Evolutionary conservation across 768 basidiomycete species (phyloP).

Genomic region (Trametes meyenii): DNA sequence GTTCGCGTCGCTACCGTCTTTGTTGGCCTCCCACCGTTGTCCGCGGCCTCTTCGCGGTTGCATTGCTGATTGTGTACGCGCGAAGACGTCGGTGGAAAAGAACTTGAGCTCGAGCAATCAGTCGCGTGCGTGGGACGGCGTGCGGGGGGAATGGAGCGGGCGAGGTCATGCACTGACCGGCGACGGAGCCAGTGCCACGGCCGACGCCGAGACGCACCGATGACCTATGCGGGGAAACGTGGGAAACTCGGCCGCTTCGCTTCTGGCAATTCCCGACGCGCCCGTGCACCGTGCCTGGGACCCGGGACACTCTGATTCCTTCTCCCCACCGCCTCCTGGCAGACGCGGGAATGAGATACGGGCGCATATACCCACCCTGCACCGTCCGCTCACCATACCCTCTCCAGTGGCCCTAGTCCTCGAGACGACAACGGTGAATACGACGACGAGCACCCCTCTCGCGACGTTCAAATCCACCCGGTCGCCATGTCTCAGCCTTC

Average conservation of each 20-base stretch:
- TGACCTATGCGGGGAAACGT: conserved; percentile 35
- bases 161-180: conserved; percentile 9
- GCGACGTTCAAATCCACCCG: background rate
- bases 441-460: background rate
- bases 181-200: background rate
- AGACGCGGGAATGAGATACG: background rate
- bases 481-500: background rate
- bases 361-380: conserved; percentile 1
- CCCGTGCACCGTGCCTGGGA: background rate
- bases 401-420: background rate
- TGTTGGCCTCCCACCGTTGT: background rate
- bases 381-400: background rate
- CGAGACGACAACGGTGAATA: background rate
- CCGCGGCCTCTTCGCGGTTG: background rate
- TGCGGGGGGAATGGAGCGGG: conserved; percentile 13
- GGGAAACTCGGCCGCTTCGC: conserved; percentile 18
- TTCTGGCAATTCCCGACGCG: conserved; percentile 14
- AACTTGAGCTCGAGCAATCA: too few species aligned
- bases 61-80: background rate
- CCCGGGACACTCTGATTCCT: conserved; percentile 11
- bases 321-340: background rate
- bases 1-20: background rate
- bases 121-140: background rate
- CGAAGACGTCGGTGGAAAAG: background rate
- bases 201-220: background rate